phyloP scores from a whole-genome alignment of 1,139 yeast species.

The Magnusiomyces clavatus region DNA sequence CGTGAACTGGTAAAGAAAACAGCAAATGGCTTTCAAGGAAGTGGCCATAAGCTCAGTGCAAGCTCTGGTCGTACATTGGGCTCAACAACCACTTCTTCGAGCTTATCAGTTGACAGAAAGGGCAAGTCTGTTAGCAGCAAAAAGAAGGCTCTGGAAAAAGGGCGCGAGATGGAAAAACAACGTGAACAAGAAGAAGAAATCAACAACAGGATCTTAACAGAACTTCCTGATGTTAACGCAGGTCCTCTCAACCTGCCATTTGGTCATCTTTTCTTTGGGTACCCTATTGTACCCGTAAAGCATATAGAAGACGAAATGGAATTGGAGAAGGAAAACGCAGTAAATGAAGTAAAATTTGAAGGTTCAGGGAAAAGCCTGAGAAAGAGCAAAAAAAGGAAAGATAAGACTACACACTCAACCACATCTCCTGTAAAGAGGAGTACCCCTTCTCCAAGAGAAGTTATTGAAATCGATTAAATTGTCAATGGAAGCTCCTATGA shows the following conservation, averaged over 20 bases:
- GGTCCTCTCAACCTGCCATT: constrained; percentile 68
- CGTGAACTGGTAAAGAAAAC: neutral
- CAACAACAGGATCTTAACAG: constrained; percentile 35
- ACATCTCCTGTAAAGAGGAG: neutral
- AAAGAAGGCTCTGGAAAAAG: neutral
- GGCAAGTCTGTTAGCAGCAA: neutral
- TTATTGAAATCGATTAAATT: constrained; percentile 4
- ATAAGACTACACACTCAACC: constrained; percentile 23
- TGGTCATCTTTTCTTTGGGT: constrained; percentile 90
- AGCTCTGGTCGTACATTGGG: neutral
- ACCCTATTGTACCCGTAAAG: constrained; percentile 71
- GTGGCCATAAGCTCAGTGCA: constrained; percentile 2
- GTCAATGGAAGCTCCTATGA: too few relatives aligned
- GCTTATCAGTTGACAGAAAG: neutral
- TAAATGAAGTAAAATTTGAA: constrained; percentile 6
- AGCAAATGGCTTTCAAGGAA: neutral
- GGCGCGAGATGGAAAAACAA: constrained; percentile 11
- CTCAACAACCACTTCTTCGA: neutral
- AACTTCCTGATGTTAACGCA: constrained; percentile 48
- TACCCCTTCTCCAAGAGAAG: constrained; percentile 1
- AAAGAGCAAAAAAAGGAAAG: constrained; percentile 67
- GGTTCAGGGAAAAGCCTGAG: constrained; percentile 30
- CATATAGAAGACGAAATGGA: constrained; percentile 39
- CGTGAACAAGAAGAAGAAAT: constrained; percentile 21
- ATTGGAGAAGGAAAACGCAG: constrained; percentile 27